phyloP scores from a whole-genome alignment of 148 eudicot genomes.

The Fagopyrum homotropicum region DNA sequence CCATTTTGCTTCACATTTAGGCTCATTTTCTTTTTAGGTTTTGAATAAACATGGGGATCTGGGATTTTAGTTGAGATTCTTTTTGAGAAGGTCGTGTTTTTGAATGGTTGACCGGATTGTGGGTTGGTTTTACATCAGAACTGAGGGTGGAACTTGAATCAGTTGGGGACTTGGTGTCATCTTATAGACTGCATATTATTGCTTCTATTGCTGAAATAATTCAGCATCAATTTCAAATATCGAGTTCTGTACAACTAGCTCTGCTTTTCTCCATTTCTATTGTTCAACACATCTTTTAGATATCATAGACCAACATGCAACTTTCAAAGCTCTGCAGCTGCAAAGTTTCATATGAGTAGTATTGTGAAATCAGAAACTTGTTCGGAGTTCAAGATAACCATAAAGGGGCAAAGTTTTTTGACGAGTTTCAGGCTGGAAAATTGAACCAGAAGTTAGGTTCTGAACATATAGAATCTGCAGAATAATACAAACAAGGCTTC shows the following conservation, averaged over 20 bases:
- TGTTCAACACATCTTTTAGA: neutral
- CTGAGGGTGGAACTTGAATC: neutral
- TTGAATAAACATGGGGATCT: neutral
- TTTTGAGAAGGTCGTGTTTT: neutral
- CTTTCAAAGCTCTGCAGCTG: neutral
- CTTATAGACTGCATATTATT: neutral
- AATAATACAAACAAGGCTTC: neutral
- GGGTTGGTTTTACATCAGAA: neutral
- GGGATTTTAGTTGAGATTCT: neutral
- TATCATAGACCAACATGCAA: neutral
- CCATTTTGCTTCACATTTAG: neutral
- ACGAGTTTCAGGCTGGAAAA: slow-evolving; percentile 2
- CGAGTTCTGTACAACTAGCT: no score
- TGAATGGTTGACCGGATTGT: neutral
- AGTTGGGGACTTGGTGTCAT: neutral
- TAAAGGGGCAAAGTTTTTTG: neutral
- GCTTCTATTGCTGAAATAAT: neutral
- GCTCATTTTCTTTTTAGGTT: neutral
- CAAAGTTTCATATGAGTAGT: neutral
- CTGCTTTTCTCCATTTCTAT: neutral
- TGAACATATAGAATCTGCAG: neutral
- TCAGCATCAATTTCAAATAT: no score
- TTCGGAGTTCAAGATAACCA: neutral
- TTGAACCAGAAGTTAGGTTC: neutral
- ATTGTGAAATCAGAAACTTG: neutral